A percentile compares a stretch with the other conserved stretches of the same genome.
phyloP scores from a whole-genome alignment of 129 eudicot species.

The Lactuca sativa region DNA sequence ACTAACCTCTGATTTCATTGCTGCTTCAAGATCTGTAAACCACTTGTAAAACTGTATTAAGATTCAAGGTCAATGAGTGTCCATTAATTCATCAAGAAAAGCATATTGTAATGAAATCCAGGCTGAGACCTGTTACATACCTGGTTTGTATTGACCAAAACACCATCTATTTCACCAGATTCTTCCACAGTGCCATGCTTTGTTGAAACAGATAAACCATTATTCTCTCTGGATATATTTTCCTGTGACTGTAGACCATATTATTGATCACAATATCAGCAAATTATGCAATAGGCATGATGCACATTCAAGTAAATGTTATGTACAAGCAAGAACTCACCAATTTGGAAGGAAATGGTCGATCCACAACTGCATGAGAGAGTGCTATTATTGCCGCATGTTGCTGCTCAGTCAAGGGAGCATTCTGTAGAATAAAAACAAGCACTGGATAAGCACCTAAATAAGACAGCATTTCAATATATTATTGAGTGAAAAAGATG shows the following conservation, averaged over 20 bases:
- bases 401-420: conserved; percentile 95
- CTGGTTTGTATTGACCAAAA: conserved; percentile 90
- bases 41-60: conserved; percentile 91
- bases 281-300: neutral
- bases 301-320: neutral
- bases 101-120: conserved; percentile 1
- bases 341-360: conserved; percentile 82
- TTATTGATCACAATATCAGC: neutral
- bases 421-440: conserved; percentile 54
- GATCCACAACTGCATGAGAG: conserved; percentile 89
- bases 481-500: neutral
- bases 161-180: conserved; percentile 63
- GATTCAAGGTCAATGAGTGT: conserved; percentile 32
- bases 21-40: conserved; percentile 98
- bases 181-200: conserved; percentile 61
- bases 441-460: conserved; percentile 17
- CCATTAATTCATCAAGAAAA: conserved; percentile 24
- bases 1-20: conserved; percentile 98
- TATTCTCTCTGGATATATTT: conserved; percentile 40
- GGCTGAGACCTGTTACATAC: conserved; percentile 23
- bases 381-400: conserved; percentile 90
- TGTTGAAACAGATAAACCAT: conserved; percentile 64
- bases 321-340: conserved; percentile 39
- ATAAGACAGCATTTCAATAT: neutral
- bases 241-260: conserved; percentile 48